Conservation (phyloP, 805 yeast genomes). For the Yarrowia yakushimensis region DNA sequence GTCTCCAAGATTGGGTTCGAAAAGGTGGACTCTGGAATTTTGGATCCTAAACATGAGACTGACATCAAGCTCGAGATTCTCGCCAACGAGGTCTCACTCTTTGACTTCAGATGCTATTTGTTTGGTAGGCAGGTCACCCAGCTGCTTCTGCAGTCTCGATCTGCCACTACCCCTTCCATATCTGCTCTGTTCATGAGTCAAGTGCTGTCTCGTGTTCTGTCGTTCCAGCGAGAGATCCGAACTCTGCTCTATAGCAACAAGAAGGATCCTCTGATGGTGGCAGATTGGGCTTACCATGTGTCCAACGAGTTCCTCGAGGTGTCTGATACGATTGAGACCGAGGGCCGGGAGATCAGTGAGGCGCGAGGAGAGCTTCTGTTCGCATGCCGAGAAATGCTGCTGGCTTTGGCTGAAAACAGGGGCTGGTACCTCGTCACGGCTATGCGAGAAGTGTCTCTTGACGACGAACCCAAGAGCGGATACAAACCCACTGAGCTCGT, state of each 20-base stretch:
- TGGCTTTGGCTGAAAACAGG: conserved; percentile 32
- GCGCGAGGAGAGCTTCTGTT: conserved; percentile 44
- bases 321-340: conserved; percentile 34
- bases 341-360: conserved; percentile 39
- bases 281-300: conserved; percentile 40
- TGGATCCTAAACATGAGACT: conserved; percentile 29
- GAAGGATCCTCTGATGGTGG: conserved; percentile 30
- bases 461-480: conserved; percentile 25
- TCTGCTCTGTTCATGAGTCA: conserved; percentile 32
- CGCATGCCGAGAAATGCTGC: conserved; percentile 41
- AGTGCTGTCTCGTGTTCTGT: conserved; percentile 36
- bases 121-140: conserved; percentile 39
- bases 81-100: conserved; percentile 38
- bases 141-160: conserved; percentile 35
- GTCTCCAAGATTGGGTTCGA: conserved; percentile 37
- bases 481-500: conserved; percentile 31
- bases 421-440: conserved; percentile 37
- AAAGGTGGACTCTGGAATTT: conserved; percentile 27
- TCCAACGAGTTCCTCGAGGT: conserved; percentile 44
- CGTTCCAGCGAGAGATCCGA: conserved; percentile 44
- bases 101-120: conserved; percentile 42
- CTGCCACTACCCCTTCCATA: conserved; percentile 32
- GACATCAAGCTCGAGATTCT: conserved; percentile 37
- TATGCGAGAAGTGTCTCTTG: conserved; percentile 34
- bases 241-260: conserved; percentile 31